Base-by-base conservation (phyloP, 2,329 filamentous ascomycete species). In the Colletotrichum costaricense region DNA sequence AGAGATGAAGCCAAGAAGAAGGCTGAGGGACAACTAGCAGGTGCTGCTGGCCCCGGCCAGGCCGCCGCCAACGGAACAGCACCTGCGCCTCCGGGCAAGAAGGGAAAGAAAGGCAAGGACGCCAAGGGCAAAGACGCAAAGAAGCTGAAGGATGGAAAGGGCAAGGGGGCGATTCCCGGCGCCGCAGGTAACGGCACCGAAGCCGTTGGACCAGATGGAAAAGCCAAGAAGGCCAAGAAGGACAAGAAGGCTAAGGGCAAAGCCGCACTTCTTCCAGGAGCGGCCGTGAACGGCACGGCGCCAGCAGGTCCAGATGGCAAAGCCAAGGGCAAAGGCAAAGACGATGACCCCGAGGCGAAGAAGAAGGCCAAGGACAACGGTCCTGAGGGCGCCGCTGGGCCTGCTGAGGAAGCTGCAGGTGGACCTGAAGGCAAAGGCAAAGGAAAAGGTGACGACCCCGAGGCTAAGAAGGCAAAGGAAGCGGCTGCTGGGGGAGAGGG, bases 381-480 rank as follows among this genome's bases (percentile, higher is more conserved):
- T 2, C 12, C 16, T 7, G 24, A 57, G 22, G 38, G 38, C 7
- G 38, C 38, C 16, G 38, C 38, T 19, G 38, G 38, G 6, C 5
- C 38, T 3, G 38, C 38, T 4, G 38, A 42, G 38, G 38, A 42
- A 19, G 38, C 38, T 7, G 38, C 38, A 0, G 16, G 38, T 6
- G 38, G 38, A 42, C 38, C 38, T 42, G 38, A 42, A 42, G 38
- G 38, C 38, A 42, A 42, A 42, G 55, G 26, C 26, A 59, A 59
- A n/a, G 49, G 49, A 4, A 55, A 64, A 4, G 19, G 5, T 19
- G 52, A 56, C 12, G 63, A 65, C 14, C 63, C 42, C 26, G 64
- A 68, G 4, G 35, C 26, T 3, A 72, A 72, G 69, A 68, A 72
- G 19, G 69, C 64, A 19, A 68, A 72, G 38, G 67, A 70, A 8